A percentile compares a stretch with the other conserved stretches of the same genome.
phyloP scores from a whole-genome alignment of 768 basidiomycete species.

The Tephrocybe sp. region DNA sequence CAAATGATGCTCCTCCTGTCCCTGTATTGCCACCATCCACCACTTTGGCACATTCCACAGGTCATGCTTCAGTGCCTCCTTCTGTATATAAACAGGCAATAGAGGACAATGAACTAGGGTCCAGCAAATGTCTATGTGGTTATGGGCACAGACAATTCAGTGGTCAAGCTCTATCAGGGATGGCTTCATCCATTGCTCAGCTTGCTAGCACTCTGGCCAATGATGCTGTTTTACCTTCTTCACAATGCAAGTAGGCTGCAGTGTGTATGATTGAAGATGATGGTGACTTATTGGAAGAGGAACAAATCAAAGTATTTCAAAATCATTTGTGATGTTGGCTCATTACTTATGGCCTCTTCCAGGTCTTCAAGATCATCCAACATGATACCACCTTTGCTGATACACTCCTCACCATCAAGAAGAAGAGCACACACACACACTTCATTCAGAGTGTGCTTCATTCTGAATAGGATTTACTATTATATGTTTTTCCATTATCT shows the following conservation, averaged over 20 bases:
- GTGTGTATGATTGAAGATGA: constrained; percentile 19
- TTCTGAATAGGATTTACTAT: no score
- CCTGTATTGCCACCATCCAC: no score
- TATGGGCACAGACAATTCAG: constrained; percentile 7
- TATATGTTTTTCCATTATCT: no score
- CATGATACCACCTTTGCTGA: constrained; percentile 17
- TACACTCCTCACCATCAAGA: constrained; percentile 15
- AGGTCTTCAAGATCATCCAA: constrained; percentile 16
- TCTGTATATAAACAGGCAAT: no score
- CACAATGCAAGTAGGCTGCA: constrained; percentile 9
- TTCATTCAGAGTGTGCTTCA: constrained; percentile 12
- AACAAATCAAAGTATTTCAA: no score
- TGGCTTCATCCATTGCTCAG: constrained; percentile 17
- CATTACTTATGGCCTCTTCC: no score
- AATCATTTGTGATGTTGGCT: no score
- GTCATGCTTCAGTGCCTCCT: no score
- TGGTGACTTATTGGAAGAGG: constrained; percentile 19
- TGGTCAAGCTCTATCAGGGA: constrained; percentile 9
- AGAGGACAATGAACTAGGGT: no score
- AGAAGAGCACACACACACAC: constrained; percentile 12
- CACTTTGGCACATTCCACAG: no score
- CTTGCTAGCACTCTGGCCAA: constrained; percentile 15
- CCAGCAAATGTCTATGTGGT: no score
- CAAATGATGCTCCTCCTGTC: no score
- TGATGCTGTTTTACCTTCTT: constrained; percentile 10